These are phyloP conservation scores for Eucalyptus caleyi DNA, from an alignment of 345 rosid species.

Conservation along the genomic window DNA sequence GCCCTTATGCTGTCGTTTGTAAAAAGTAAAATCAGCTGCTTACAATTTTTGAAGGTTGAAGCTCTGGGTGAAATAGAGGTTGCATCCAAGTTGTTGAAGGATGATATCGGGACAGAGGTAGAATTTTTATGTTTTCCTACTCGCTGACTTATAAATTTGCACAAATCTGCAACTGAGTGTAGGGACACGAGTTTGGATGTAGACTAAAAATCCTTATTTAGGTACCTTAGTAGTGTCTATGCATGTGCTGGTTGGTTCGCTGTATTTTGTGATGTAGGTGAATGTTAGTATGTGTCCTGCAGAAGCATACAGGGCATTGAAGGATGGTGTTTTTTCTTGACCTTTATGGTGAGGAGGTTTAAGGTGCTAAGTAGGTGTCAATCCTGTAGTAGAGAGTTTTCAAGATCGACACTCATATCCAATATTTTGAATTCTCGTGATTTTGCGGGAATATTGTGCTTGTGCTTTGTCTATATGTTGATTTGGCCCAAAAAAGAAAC, in stretches of 20 bases:
- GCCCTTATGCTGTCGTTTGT: background rate
- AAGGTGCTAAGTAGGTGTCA: background rate
- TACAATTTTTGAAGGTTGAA: constrained; percentile 48
- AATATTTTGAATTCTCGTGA: background rate
- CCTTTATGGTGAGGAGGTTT: background rate
- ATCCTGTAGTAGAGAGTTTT: background rate
- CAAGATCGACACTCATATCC: background rate
- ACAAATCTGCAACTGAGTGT: background rate
- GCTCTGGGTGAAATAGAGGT: constrained; percentile 84
- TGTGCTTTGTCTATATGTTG: background rate
- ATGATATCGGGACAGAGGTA: constrained; percentile 43
- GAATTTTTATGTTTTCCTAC: background rate
- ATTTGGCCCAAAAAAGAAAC: background rate
- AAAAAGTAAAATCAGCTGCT: background rate
- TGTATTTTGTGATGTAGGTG: background rate
- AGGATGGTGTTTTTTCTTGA: background rate
- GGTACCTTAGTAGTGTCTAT: background rate
- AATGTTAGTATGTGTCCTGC: background rate
- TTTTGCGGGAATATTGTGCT: background rate
- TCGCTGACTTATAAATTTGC: background rate
- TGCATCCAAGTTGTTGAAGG: constrained; percentile 67
- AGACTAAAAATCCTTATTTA: background rate
- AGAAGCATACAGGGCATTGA: background rate
- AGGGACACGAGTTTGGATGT: background rate
- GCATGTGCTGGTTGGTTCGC: background rate